Base-by-base conservation (phyloP, 495 filamentous ascomycete genomes). In the Penicillium longicatenatum region DNA sequence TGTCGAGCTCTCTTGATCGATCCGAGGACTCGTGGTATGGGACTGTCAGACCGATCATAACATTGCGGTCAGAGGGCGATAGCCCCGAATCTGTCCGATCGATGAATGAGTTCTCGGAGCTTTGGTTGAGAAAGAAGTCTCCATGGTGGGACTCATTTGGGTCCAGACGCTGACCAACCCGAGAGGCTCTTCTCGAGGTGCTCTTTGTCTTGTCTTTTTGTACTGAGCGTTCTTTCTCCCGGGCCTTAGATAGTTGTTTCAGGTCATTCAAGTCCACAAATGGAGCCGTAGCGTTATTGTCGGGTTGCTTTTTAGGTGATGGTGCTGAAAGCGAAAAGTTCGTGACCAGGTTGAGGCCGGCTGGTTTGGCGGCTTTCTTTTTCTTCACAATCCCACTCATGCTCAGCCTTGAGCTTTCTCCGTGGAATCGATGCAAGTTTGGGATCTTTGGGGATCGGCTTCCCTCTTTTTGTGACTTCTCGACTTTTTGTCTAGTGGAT, bases 21-120 rank as follows among this genome's bases (percentile, higher is more conserved):
- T 77, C 74, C 2, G 78, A 70, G 4, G 87, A 66, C 20, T 85
- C 81, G 30, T 83, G 79, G 7, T 79, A 79, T 11, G 89, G 87
- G 30, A 94, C 82, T 4, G 81, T 82, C 8, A 95, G 82, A 1
- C 90, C 92, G 56, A 96, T 95, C 61, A 90, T 79, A 42, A 96
- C 91, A 14, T 88, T 83, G 24, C 88, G 74, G 62, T 90, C 87
- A 6, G 79, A 85, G 0, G 91, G 91, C 6, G 91, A 93, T 3
- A 96, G 72, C 39, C 87, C 89, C n/a, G 71, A 56, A 50, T 75
- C 70, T 43, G 45, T 37, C 22, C 59, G 68, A 52, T 66, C 69
- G 19, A 50, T 66, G 26, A 68, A 66, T 1, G 61, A 47, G 29
- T 64, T 46, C 16, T 57, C 55, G 6, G 53, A 6, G 6, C 46